Conservation (phyloP, 306 rosid species). For the Cyamopsis tetragonoloba region DNA sequence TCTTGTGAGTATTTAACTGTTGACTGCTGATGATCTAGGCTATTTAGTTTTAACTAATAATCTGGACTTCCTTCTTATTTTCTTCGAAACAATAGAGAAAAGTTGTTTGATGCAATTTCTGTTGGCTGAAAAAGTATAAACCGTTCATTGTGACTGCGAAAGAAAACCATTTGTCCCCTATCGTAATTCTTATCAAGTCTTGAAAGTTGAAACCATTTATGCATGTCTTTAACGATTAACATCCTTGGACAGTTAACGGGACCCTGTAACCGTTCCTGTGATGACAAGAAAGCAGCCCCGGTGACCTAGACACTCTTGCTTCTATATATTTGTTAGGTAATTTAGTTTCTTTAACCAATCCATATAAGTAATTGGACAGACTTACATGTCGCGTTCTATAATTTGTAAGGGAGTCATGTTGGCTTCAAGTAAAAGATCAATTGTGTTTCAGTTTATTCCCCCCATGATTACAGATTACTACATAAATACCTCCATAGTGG, state of each 20-base stretch:
- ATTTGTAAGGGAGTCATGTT: background rate
- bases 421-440: background rate
- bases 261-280: background rate
- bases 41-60: background rate
- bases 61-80: background rate
- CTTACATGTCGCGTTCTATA: background rate
- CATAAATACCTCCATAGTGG: background rate
- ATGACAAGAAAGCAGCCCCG: slow-evolving; percentile 8
- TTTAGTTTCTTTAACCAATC: background rate
- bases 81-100: background rate
- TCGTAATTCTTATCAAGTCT: background rate
- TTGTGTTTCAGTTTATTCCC: background rate
- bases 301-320: slow-evolving; percentile 9
- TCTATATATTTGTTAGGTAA: background rate
- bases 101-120: background rate
- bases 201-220: background rate
- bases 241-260: background rate
- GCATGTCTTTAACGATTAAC: background rate
- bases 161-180: background rate
- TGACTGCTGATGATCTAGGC: background rate
- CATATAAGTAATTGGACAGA: slow-evolving; percentile 2
- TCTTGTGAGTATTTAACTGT: background rate
- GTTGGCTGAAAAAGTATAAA: background rate
- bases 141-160: background rate
- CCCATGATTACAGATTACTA: background rate